Conservation (phyloP, 495 filamentous ascomycete genomes). For the Chaetomium fimeti region DNA sequence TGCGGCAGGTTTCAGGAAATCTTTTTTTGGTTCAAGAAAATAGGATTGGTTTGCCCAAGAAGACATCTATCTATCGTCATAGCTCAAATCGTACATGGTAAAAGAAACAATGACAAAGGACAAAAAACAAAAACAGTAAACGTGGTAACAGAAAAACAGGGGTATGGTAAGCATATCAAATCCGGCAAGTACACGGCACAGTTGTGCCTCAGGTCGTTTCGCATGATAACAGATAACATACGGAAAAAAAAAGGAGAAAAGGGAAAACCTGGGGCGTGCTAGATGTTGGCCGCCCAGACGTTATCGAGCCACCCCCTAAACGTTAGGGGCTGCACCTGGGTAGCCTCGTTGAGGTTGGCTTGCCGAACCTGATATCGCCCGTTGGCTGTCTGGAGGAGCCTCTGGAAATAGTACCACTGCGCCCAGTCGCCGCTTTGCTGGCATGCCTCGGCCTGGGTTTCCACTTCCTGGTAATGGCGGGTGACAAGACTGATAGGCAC, state of each 20-base stretch:
- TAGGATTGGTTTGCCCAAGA: neutral
- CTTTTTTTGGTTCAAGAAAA: neutral
- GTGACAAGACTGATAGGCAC: constrained; percentile 43
- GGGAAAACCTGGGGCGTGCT: neutral
- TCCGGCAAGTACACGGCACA: neutral
- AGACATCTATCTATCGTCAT: neutral
- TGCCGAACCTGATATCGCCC: constrained; percentile 50
- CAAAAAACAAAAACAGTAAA: neutral
- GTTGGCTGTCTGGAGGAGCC: constrained; percentile 50
- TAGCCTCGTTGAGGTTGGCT: constrained; percentile 46
- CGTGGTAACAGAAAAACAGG: neutral
- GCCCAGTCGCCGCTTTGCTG: constrained; percentile 38
- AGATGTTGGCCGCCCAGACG: constrained; percentile 42
- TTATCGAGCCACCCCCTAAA: constrained; percentile 52
- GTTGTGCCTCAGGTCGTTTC: neutral
- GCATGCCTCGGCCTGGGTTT: constrained; percentile 42
- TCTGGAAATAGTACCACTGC: constrained; percentile 44
- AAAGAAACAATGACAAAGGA: neutral
- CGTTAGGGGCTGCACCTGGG: constrained; percentile 43
- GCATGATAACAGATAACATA: no score
- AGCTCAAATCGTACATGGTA: neutral
- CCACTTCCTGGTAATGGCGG: constrained; percentile 44
- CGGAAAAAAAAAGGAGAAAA: neutral
- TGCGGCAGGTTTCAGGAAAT: neutral
- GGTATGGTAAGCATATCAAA: neutral